Percentiles rank a stretch among this genome's conserved stretches.
Conservation (phyloP, 75 land plant species). For the Cunninghamia lanceolata region DNA sequence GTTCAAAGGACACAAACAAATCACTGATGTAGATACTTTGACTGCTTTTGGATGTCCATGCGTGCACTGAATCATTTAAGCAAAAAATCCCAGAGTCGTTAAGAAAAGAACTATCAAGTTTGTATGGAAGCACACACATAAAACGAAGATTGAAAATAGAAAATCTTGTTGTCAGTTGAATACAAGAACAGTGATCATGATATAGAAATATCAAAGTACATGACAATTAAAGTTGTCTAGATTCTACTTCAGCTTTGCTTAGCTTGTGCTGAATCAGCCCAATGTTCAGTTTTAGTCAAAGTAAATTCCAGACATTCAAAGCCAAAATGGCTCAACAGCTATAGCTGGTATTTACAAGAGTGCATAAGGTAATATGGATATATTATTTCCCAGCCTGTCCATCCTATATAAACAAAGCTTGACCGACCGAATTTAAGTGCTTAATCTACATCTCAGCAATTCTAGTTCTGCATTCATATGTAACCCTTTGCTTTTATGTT, state of each 20-base stretch:
- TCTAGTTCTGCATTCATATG: neutral
- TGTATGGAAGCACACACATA: too few relatives aligned
- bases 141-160: too few relatives aligned
- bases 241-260: neutral
- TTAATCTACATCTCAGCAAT: neutral
- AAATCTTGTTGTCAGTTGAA: too few relatives aligned
- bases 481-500: neutral
- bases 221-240: neutral
- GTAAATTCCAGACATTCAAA: neutral
- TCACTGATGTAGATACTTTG: neutral
- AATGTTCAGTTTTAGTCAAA: neutral
- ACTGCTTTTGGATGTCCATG: neutral
- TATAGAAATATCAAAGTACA: neutral
- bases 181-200: neutral
- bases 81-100: neutral
- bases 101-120: neutral
- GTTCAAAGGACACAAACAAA: neutral
- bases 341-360: too few relatives aligned
- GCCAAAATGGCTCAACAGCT: neutral
- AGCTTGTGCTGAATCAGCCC: neutral
- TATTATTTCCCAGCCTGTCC: neutral
- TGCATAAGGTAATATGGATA: neutral
- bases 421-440: neutral
- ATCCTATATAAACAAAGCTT: neutral
- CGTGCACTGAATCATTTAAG: neutral